Percentiles rank a stretch among this genome's conserved stretches.
Conservation (phyloP, 1,139 yeast genomes). For the Protomyces inundatus region DNA sequence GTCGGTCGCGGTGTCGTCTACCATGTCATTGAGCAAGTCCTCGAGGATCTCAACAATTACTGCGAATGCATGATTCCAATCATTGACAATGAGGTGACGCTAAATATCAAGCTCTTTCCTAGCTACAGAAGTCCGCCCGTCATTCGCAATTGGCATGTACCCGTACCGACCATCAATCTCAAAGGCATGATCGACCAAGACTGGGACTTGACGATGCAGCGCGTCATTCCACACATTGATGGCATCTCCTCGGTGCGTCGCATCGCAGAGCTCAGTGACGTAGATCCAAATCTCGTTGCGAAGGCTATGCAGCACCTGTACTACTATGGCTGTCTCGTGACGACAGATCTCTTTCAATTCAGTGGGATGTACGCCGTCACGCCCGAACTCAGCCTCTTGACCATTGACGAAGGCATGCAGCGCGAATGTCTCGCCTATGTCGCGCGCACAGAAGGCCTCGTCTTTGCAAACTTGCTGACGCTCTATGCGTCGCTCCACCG, state of each 20-base stretch:
- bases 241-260: slow-evolving; percentile 78
- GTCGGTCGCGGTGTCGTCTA: slow-evolving; percentile 44
- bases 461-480: slow-evolving; percentile 50
- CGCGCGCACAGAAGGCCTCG: slow-evolving; percentile 39
- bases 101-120: slow-evolving; percentile 88
- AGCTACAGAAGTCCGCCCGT: slow-evolving; percentile 77
- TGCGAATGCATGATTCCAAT: slow-evolving; percentile 94
- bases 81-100: slow-evolving; percentile 72
- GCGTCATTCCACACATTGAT: slow-evolving; percentile 75
- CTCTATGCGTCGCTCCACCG: slow-evolving; percentile 74
- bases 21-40: slow-evolving; percentile 78
- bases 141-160: slow-evolving; percentile 70
- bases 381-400: slow-evolving; percentile 62
- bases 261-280: slow-evolving; percentile 73
- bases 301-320: slow-evolving; percentile 87
- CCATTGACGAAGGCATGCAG: slow-evolving; percentile 62
- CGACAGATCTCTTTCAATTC: slow-evolving; percentile 84
- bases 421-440: slow-evolving; percentile 83
- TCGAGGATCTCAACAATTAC: slow-evolving; percentile 86
- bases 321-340: slow-evolving; percentile 78
- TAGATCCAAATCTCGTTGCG: slow-evolving; percentile 70
- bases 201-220: slow-evolving; percentile 97
- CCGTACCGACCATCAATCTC: slow-evolving; percentile 63
- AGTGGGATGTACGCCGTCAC: slow-evolving; percentile 86
- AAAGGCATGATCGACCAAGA: slow-evolving; percentile 70